These are phyloP conservation scores for Cystobasidium onofrii DNA, from an alignment of 768 basidiomycete genomes.

Conservation along the genomic window DNA sequence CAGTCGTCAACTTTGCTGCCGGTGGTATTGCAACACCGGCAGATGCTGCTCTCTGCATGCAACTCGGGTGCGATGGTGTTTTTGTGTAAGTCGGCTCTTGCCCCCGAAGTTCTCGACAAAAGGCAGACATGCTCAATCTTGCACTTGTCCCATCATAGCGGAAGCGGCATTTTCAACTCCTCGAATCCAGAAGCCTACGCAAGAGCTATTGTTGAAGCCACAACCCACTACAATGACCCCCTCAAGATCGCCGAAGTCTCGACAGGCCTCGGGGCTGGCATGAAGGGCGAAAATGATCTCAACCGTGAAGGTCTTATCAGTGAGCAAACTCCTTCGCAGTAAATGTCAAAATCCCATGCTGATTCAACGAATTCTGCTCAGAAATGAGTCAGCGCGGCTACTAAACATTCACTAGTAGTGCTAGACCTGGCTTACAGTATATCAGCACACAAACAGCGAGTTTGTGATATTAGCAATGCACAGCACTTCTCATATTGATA, in stretches of 20 bases:
- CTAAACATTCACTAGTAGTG: background rate
- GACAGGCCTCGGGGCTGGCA: constrained; percentile 42
- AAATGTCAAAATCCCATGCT: background rate
- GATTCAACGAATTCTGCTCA: background rate
- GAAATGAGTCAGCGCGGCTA: constrained; percentile 30
- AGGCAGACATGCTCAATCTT: too few species aligned
- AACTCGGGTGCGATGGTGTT: constrained; percentile 79
- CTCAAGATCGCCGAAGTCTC: constrained; percentile 77
- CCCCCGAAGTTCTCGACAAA: background rate
- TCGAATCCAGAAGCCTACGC: constrained; percentile 90
- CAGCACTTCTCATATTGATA: too few species aligned
- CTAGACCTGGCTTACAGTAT: background rate
- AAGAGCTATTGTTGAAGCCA: constrained; percentile 90
- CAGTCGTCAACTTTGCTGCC: constrained; percentile 94
- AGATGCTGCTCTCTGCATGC: constrained; percentile 98
- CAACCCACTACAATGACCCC: constrained; percentile 93
- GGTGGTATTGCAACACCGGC: constrained; percentile 55
- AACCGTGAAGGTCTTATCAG: constrained; percentile 21
- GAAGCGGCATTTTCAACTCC: constrained; percentile 95
- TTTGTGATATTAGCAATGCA: background rate
- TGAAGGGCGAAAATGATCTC: constrained; percentile 39
- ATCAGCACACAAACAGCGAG: too few species aligned
- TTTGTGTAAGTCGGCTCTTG: constrained; percentile 65
- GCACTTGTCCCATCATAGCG: constrained; percentile 43
- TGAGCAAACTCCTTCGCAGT: background rate